Conservation (phyloP, 2,329 filamentous ascomycete genomes). For the Neofusicoccum parvum region DNA sequence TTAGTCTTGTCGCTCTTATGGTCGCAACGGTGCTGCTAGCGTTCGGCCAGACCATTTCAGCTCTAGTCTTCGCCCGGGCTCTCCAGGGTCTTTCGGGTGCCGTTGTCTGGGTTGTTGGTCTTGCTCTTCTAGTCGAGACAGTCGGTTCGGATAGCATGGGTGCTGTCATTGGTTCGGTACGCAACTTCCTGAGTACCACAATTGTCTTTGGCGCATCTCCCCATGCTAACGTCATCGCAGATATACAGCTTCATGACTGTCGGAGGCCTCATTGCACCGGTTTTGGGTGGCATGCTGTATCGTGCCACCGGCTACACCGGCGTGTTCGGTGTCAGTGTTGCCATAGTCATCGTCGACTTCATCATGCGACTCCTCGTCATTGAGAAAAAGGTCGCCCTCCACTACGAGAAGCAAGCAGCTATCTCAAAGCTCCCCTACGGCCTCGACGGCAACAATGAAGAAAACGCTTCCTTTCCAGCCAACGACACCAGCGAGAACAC, state of each 20-base stretch:
- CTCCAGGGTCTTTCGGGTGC: constrained; percentile 61
- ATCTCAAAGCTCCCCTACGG: constrained; percentile 25
- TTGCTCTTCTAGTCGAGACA: constrained; percentile 62
- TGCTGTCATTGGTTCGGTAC: constrained; percentile 61
- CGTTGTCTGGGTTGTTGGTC: constrained; percentile 62
- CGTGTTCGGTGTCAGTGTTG: constrained; percentile 61
- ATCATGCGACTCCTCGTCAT: constrained; percentile 62
- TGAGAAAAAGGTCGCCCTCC: constrained; percentile 62
- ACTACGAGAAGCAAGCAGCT: constrained; percentile 39
- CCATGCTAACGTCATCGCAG: constrained; percentile 26
- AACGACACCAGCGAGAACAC: constrained; percentile 30
- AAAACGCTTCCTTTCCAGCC: neutral
- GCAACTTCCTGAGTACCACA: constrained; percentile 18
- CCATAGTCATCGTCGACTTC: constrained; percentile 60
- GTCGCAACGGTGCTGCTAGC: constrained; percentile 59
- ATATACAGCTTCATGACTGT: constrained; percentile 63
- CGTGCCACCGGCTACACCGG: constrained; percentile 59
- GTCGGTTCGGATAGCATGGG: constrained; percentile 60
- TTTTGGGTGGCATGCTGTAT: constrained; percentile 63
- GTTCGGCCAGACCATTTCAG: constrained; percentile 50
- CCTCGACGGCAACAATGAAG: constrained; percentile 9
- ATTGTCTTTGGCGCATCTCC: neutral
- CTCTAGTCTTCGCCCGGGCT: constrained; percentile 55
- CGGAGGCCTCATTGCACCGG: constrained; percentile 59
- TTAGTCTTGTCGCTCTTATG: constrained; percentile 56